phyloP scores from a whole-genome alignment of 169 alveolate species.

The Plasmodium coatneyi region DNA sequence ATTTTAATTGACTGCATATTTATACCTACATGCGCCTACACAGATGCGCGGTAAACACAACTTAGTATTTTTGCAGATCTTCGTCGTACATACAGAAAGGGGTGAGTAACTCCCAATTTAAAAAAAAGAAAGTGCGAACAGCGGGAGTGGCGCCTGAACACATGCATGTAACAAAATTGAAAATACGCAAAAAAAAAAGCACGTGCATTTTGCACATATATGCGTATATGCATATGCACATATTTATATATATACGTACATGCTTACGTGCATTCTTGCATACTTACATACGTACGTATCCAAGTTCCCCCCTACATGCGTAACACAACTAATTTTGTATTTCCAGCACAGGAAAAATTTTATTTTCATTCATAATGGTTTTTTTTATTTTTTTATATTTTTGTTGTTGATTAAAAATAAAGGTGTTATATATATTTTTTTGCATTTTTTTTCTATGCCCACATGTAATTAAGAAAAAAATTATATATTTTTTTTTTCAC shows the following conservation, averaged over 20 bases:
- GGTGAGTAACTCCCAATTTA: not conserved
- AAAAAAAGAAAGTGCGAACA: not conserved
- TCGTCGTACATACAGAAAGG: not conserved
- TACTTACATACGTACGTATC: not conserved
- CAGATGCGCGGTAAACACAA: not conserved
- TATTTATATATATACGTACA: not conserved
- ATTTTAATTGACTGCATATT: not conserved
- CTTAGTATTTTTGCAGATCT: not conserved
- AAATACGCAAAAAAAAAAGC: not conserved
- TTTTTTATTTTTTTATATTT: not conserved
- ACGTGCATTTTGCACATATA: not conserved
- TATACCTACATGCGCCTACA: not conserved
- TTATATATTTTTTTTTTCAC: not conserved
- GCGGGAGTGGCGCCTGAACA: not conserved
- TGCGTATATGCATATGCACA: not conserved
- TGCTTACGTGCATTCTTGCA: not conserved
- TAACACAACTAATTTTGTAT: not conserved
- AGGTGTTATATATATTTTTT: not conserved
- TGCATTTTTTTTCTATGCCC: not conserved
- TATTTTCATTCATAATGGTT: not conserved
- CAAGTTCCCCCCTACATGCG: not conserved
- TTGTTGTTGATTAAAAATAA: not conserved
- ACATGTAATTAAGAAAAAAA: not conserved
- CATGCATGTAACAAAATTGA: not conserved
- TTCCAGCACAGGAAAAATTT: not conserved